Evolutionary conservation across 2,329 filamentous ascomycete genomes (phyloP).

Genomic region (Ceratocystiopsis brevicomis): DNA sequence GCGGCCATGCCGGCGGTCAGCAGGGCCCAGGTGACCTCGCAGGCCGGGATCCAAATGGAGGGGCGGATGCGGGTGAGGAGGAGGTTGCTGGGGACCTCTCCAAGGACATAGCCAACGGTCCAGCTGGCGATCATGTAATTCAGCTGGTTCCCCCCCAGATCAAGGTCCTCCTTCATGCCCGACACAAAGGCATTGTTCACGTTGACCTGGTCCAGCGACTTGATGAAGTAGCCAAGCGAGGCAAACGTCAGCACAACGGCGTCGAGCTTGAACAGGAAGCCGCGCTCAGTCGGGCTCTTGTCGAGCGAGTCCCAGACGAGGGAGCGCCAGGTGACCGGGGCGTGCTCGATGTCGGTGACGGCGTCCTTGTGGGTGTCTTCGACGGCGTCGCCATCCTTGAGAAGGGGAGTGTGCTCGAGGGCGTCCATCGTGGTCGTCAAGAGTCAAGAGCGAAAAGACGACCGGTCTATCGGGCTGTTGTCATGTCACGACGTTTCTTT

Average conservation of each 20-base stretch:
- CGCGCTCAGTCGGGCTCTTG: slow-evolving; percentile 16
- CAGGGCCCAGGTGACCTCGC: slow-evolving; percentile 19
- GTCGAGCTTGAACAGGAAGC: slow-evolving; percentile 18
- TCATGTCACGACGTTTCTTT: too few species aligned
- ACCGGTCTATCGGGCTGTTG: too few species aligned
- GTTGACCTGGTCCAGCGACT: slow-evolving; percentile 22
- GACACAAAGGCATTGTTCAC: slow-evolving; percentile 25
- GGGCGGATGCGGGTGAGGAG: slow-evolving; percentile 22
- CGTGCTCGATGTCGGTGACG: neutral
- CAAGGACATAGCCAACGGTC: slow-evolving; percentile 22
- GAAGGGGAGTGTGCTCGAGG: too few species aligned
- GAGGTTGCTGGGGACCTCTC: slow-evolving; percentile 19
- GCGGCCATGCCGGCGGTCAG: slow-evolving; percentile 17
- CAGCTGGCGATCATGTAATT: slow-evolving; percentile 17
- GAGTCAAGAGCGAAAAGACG: too few species aligned
- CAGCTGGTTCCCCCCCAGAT: slow-evolving; percentile 22
- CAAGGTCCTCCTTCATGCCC: slow-evolving; percentile 25
- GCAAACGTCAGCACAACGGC: slow-evolving; percentile 19
- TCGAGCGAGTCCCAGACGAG: slow-evolving; percentile 30
- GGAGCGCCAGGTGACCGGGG: slow-evolving; percentile 22
- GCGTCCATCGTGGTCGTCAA: too few species aligned
- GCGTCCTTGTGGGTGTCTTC: too few species aligned
- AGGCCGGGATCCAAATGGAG: slow-evolving; percentile 23
- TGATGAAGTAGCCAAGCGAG: slow-evolving; percentile 25
- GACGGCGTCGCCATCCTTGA: too few species aligned